These are phyloP conservation scores for Rhododendron simsii DNA, from an alignment of 148 eudicot species.

Conservation along the genomic window DNA sequence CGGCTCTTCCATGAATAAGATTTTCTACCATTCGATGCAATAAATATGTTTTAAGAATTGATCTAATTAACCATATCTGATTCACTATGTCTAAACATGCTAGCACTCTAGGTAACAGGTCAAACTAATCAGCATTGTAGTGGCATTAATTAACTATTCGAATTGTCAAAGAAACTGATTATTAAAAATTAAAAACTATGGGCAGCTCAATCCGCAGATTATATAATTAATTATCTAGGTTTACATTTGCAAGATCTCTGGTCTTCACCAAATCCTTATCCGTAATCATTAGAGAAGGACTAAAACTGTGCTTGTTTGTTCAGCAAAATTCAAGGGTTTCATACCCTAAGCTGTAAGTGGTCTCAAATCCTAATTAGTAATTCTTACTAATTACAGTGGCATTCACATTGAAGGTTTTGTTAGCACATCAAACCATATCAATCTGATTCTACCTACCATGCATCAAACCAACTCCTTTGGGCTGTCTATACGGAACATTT, in stretches of 20 bases:
- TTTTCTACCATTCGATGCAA: neutral
- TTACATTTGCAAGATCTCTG: neutral
- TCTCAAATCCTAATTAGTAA: neutral
- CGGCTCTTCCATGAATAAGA: too few species aligned
- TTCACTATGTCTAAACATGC: neutral
- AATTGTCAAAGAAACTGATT: neutral
- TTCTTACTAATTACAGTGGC: neutral
- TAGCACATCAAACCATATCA: neutral
- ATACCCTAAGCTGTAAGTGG: neutral
- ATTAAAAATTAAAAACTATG: neutral
- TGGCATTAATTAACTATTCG: too few species aligned
- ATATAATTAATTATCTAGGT: neutral
- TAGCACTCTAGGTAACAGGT: neutral
- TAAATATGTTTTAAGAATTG: neutral
- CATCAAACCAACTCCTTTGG: neutral
- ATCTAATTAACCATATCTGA: neutral
- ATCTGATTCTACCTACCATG: neutral
- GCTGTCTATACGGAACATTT: neutral
- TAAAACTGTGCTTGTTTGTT: neutral
- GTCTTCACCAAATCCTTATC: neutral
- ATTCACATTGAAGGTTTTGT: conserved; percentile 2
- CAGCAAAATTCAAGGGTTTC: neutral
- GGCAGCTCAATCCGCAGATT: neutral
- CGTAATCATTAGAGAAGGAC: conserved; percentile 3
- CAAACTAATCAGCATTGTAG: neutral